Conservation (phyloP, 2,329 filamentous ascomycete species). For the Rhytidhysteron rufulum region DNA sequence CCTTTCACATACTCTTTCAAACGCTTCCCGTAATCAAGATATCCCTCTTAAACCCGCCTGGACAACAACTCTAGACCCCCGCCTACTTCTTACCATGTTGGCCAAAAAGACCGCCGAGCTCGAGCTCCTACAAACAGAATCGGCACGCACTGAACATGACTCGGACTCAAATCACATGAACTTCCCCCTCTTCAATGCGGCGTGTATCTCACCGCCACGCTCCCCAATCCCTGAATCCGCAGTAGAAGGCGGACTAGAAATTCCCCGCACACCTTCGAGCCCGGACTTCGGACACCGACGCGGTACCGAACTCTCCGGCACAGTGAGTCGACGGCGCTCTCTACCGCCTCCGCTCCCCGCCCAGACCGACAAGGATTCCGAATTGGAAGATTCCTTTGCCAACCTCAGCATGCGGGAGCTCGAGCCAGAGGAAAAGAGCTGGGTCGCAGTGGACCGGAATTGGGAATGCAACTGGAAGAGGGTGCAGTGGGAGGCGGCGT, state of each 20-base stretch:
- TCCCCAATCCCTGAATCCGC: background rate
- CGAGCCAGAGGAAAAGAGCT: background rate
- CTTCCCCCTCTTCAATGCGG: background rate
- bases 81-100: slow-evolving; percentile 8
- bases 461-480: background rate
- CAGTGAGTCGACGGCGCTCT: background rate
- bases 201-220: background rate
- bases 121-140: slow-evolving; percentile 7
- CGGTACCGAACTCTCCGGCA: background rate
- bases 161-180: background rate
- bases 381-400: background rate
- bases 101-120: slow-evolving; percentile 9
- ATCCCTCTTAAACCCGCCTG: slow-evolving; percentile 1
- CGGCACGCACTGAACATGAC: background rate
- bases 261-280: background rate
- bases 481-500: slow-evolving; percentile 1
- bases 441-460: background rate
- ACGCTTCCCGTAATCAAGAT: no score
- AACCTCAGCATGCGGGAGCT: background rate
- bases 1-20: slow-evolving; percentile 6
- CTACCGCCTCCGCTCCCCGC: background rate
- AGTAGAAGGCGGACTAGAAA: background rate
- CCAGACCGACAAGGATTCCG: background rate
- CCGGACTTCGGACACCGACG: background rate
- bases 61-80: slow-evolving; percentile 3